Conservation (phyloP, 1,139 yeast species). For the Protomyces pachydermus region DNA sequence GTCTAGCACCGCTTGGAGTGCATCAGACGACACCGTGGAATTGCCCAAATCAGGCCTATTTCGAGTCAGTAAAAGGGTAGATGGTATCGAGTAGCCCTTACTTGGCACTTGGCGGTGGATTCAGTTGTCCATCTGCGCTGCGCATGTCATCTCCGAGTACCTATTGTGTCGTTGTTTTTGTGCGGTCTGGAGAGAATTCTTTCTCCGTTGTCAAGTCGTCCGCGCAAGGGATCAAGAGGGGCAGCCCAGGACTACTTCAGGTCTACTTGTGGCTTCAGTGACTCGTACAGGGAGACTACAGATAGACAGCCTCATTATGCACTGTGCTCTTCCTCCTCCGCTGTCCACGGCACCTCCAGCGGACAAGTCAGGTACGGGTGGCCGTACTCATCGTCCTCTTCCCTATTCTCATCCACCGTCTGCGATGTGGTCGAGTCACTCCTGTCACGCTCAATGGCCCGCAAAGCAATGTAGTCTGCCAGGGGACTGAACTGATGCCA, state of each 20-base stretch:
- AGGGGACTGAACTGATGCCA: slow-evolving; percentile 76
- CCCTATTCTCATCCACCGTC: slow-evolving; percentile 66
- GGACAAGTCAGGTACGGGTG: slow-evolving; percentile 48
- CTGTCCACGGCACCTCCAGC: slow-evolving; percentile 21
- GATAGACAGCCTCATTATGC: too few relatives aligned
- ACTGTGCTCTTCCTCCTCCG: not conserved
- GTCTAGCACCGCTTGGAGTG: slow-evolving; percentile 17
- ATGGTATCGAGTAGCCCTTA: not conserved
- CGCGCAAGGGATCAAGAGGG: too few relatives aligned
- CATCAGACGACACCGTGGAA: not conserved
- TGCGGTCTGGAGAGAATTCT: not conserved
- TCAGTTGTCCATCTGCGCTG: not conserved
- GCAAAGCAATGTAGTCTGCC: slow-evolving; percentile 76
- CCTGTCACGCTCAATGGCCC: slow-evolving; percentile 47
- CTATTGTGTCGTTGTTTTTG: not conserved
- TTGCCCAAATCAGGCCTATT: not conserved
- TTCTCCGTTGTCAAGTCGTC: too few relatives aligned
- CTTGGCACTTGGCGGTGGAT: not conserved
- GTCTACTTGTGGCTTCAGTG: too few relatives aligned
- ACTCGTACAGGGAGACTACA: too few relatives aligned
- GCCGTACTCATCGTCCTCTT: slow-evolving; percentile 61
- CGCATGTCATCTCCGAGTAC: not conserved
- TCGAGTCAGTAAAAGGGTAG: not conserved
- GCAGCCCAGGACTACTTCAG: too few relatives aligned
- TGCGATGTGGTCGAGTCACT: slow-evolving; percentile 25